These are phyloP conservation scores for Wickerhamomyces sydowiorum DNA, from an alignment of 805 yeast genomes.

Conservation along the genomic window DNA sequence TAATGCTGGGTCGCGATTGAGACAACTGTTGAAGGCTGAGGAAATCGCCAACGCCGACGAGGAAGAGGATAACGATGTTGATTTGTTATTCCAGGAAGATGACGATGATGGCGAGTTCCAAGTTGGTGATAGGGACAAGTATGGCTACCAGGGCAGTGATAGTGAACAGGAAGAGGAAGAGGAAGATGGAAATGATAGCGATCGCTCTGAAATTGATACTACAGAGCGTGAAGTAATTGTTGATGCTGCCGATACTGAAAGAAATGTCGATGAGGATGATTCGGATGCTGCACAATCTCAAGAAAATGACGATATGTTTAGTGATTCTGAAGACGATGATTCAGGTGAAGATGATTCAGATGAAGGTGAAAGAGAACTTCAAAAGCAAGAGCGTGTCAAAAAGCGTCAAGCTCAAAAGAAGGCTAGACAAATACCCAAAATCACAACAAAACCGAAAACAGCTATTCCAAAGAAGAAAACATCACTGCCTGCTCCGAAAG, in stretches of 20 bases:
- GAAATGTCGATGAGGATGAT: conserved; percentile 11
- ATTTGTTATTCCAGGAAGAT: conserved; percentile 61
- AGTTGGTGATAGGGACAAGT: conserved; percentile 18
- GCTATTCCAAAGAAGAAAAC: conserved; percentile 25
- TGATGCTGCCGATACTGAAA: conserved; percentile 14
- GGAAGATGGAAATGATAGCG: conserved; percentile 25
- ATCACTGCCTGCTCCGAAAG: conserved; percentile 31
- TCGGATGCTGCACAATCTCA: conserved; percentile 3
- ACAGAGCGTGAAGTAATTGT: conserved; percentile 17
- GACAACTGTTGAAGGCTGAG: conserved; percentile 65
- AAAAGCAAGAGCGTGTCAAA: conserved; percentile 34
- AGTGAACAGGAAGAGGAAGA: conserved; percentile 24
- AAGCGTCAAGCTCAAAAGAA: conserved; percentile 24
- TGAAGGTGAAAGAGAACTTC: conserved; percentile 62
- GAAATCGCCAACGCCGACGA: conserved; percentile 37
- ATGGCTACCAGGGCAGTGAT: conserved; percentile 18
- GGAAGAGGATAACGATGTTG: conserved; percentile 76
- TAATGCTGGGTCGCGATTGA: conserved; percentile 87
- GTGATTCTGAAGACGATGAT: conserved; percentile 49
- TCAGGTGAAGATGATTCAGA: conserved; percentile 52
- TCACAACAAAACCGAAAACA: conserved; percentile 24
- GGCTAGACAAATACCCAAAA: conserved; percentile 25
- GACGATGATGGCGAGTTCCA: conserved; percentile 48
- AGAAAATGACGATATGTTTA: conserved; percentile 42
- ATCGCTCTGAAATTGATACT: conserved; percentile 20